Evolutionary conservation across 129 eudicot genomes (phyloP), one percentile per base, ranked within the genome.

Genomic region (Calendula officinalis): DNA sequence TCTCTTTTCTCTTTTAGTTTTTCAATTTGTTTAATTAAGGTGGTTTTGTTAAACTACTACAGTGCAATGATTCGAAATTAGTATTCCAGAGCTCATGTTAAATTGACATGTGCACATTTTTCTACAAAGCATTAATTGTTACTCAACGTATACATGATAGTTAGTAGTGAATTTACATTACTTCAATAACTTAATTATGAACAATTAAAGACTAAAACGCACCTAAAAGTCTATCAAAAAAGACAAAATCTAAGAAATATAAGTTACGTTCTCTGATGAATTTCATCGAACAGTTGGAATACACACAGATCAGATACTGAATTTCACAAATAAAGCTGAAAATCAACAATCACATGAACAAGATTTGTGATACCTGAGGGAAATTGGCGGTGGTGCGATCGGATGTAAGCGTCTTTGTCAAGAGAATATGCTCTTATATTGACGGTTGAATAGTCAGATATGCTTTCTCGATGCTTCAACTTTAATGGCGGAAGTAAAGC

Each of bases 211-310:
- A 49, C 33, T 13, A 9, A 50, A 60, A 49, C 59, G 22, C 62
- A 32, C 72, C 63, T 41, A 67, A 8, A 67, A 53, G 40, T 22
- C 51, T 17, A 60, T 60, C 61, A 70, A 13, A 60, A 14, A 46
- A 38, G 68, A 60, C 4, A 61, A 8, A 62, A 74, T 66, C 73
- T 22, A 35, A 4, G 5, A 33, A n/a, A 41, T 34, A 35, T 11
- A 32, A 38, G 70, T 52, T 15, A 41, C 64, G 36, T 46, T 17
- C 17, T 55, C 47, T 33, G 68, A 36, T 66, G 64, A 74, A 74
- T 67, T 67, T 67, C 64, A 45, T 67, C 80, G 22, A 68, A 60
- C 75, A 67, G 69, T 60, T 59, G 59, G 69, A 12, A n/a, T 53
- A 30, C 64, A 60, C 41, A 16, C 27, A 30, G 59, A 74, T 74